Base-by-base conservation (phyloP, 306 rosid species). In the Delonix regia region DNA sequence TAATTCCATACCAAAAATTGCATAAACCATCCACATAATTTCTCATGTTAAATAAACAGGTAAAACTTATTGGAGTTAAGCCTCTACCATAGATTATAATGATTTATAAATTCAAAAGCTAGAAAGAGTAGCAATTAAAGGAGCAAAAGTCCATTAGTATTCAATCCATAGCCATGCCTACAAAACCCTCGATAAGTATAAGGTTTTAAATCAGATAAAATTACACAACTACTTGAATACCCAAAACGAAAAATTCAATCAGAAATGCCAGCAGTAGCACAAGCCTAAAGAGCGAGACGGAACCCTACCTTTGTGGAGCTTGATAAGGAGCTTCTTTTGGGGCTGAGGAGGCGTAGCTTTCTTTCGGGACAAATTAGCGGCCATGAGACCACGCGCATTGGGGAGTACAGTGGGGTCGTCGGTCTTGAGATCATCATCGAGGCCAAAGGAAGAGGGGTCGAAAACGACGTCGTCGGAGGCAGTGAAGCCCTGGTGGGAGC, bases 341-440 rank as follows among this genome's bases (percentile, higher is more conserved):
- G 71, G 71, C 11, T 82, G 88, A 5, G 88, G 86, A 42, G 88
- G 97, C 9, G 90, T 87, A 47, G 99, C 92, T 82, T 94, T 94
- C 77, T 94, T 94, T 33, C 97, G 86, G 18, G 97, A 65, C 85
- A 92, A 87, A 85, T 94, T 94, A 82, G 97, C 96, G 18, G 92
- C 94, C 69, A 83, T 70, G 67, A 80, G 83, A 72, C 86, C 86
- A 15, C 80, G 80, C 6, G 80, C 63, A 75, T 48, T 71, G 81
- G 83, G 48, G 44, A 68, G 84, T 16, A 80, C 41, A 59, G 85
- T 82, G 56, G 78, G 73, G 57, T 84, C 87, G 18, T 82, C 83
- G 55, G 90, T 59, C 74, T 85, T 88, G 83, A 83, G 91, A 87
- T 91, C 94, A 75, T 89, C 97, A 67, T 90, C 94, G 18, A 90